Base-by-base conservation (phyloP, 345 rosid species). In the Eucalyptus tenuipes region DNA sequence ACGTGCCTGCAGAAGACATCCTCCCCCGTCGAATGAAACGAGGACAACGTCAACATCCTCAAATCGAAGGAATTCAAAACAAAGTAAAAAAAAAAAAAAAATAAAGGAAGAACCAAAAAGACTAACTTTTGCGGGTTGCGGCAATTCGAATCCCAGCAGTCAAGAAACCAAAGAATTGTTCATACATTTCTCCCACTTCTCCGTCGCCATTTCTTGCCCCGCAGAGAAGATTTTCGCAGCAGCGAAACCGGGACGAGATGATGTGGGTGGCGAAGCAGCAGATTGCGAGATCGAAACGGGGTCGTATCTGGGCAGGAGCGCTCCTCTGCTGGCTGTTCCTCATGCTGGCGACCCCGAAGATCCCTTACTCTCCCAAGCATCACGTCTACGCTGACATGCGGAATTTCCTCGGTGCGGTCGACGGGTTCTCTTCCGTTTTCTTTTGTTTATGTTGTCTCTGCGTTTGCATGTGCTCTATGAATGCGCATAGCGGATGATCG, bases 301-400 rank as follows among this genome's bases (percentile, higher is more conserved):
- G 89, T 88, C 93, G 91, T 42, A 45, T 93, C 68, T 92, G 95
- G 90, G 91, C 90, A 37, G 95, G 92, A 81, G 95, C 93, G 45
- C 91, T 93, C 48, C 86, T 96, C 2, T 94, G 90, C 87, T 97
- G 96, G 96, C 49, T 95, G 80, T 88, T 94, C 86, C 49, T 97
- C 48, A 93, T 94, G 95, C 87, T 95, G 89, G 89, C 91, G 81
- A 95, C 99, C 85, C 98, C 99, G 5, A 96, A 93, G 88, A 88
- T 96, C 89, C 95, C 97, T 89, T 93, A 93, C 40, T 90, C 94
- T 61, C 87, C 91, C 80, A 75, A 90, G 1, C 92, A 92, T 59
- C 95, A 94, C 89, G 91, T 88, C 87, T 96, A 94, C 66, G 97
- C 96, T 20, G 98, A 97, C 89, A 94, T 94, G 94, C 97, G 98